phyloP scores from a whole-genome alignment of 352 stramenopile genomes.

The Phytophthora sansomeana region DNA sequence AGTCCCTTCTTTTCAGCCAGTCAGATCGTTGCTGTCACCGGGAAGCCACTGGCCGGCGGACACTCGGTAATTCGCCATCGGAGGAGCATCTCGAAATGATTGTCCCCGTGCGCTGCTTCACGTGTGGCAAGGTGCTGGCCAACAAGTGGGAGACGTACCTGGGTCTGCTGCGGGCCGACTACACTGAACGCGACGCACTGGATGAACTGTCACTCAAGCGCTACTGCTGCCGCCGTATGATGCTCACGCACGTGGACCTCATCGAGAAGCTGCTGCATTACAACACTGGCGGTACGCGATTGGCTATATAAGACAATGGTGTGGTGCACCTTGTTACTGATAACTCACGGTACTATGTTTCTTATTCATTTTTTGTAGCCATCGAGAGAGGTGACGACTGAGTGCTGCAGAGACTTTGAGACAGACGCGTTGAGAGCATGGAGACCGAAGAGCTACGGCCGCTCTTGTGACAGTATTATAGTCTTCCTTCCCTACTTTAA shows the following conservation, averaged over 20 bases:
- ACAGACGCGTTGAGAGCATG: constrained; percentile 31
- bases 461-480: constrained; percentile 52
- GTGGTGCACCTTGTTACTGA: constrained; percentile 4
- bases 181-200: constrained; percentile 97
- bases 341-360: too few species aligned
- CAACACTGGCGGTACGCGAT: constrained; percentile 92
- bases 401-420: constrained; percentile 1
- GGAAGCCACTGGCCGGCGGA: constrained; percentile 17
- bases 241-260: constrained; percentile 99
- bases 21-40: background rate
- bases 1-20: constrained; percentile 1
- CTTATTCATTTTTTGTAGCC: constrained; percentile 42
- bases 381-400: constrained; percentile 87
- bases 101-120: constrained; percentile 99
- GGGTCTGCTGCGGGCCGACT: constrained; percentile 96
- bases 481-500: constrained; percentile 53
- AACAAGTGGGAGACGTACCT: constrained; percentile 99
- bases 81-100: constrained; percentile 89
- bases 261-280: constrained; percentile 99
- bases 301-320: background rate
- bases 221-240: constrained; percentile 99
- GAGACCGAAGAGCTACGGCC: constrained; percentile 34
- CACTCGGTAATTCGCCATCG: constrained; percentile 30
- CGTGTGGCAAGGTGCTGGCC: constrained; percentile 99
- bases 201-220: constrained; percentile 98